Evolutionary conservation across 441 rosid species (phyloP), one percentile per base, ranked within the genome.

Genomic region (Geranium incanum): DNA sequence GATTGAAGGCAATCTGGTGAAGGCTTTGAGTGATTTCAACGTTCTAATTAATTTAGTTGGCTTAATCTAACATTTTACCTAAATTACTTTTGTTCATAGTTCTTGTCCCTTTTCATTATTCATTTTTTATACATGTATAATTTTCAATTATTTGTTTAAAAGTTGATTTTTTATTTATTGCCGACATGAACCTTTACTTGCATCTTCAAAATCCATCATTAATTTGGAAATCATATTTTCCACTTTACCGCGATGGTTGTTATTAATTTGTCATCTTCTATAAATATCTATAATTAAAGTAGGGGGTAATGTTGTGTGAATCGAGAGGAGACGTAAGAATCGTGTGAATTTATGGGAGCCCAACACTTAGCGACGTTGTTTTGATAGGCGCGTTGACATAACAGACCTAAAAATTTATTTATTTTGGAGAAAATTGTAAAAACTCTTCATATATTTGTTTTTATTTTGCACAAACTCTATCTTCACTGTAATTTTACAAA

Each of bases 1-100:
- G 13, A 5, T 11, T 50, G 18, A 50, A 50, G 59, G 59, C 18
- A 50, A 50, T 13, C 13, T 1, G 59, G 59, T 50, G 59, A 15
- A 50, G 16, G 15, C 59, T 13, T 50, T 13, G 59, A 50, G 59
- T 50, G 59, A 50, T 50, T 50, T 50, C 3, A 15, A 50, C 59
- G 59, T 13, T 50, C 59, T 50, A 45, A 45, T 45, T 7, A 39
- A 39, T 39, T 50, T 13, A 12, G 4, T 50, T 12, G 16, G 5
- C 16, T 50, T 50, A 50, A 50, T 15, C 59, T 50, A 50, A 50
- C 59, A 50, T 50, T 28, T n/a, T n/a, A 50, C 59, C 59, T 50
- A 50, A 50, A 50, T 50, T 50, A 13, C 5, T 50, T 50, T 50
- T 13, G 59, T 50, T 50, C 59, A 50, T 13, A 13, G 59, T 50